Percentiles rank a stretch among this genome's conserved stretches.
Conservation (phyloP, 768 basidiomycete species). For the Tricholoma sp. region DNA sequence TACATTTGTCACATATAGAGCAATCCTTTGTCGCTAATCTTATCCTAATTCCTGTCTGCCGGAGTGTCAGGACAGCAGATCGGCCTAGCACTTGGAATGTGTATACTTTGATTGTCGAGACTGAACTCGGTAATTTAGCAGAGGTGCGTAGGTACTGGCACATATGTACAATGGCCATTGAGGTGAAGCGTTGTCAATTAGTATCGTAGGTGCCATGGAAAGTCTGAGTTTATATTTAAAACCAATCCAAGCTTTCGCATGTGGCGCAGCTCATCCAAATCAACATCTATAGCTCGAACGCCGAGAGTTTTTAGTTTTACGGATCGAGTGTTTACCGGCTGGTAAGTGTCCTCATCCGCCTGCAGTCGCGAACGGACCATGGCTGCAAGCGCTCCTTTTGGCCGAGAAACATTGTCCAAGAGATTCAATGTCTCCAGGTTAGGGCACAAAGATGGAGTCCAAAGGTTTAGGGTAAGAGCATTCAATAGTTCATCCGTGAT, state of each 20-base stretch:
- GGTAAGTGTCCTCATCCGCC: neutral
- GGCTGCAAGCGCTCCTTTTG: neutral
- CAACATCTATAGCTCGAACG: neutral
- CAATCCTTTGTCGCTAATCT: no score
- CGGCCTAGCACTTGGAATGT: no score
- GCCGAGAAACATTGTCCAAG: neutral
- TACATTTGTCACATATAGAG: no score
- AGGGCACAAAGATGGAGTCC: conserved; percentile 1
- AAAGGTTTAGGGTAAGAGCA: neutral
- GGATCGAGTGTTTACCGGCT: neutral
- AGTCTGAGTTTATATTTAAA: neutral
- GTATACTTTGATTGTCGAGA: no score
- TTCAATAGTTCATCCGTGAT: neutral
- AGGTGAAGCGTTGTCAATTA: no score
- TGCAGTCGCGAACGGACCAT: conserved; percentile 3
- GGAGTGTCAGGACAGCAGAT: no score
- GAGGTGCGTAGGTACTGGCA: no score
- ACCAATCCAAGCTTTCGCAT: neutral
- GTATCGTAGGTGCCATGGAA: no score
- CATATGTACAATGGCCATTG: no score
- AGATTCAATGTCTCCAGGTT: conserved; percentile 4
- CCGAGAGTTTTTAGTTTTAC: neutral
- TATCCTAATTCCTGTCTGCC: no score
- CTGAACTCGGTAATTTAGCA: no score
- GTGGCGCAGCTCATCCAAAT: neutral